A percentile compares a stretch with the other conserved stretches of the same genome.
Evolutionary conservation across 1,284 basidiomycete species (phyloP).

Genomic region (Waitea zeae): DNA sequence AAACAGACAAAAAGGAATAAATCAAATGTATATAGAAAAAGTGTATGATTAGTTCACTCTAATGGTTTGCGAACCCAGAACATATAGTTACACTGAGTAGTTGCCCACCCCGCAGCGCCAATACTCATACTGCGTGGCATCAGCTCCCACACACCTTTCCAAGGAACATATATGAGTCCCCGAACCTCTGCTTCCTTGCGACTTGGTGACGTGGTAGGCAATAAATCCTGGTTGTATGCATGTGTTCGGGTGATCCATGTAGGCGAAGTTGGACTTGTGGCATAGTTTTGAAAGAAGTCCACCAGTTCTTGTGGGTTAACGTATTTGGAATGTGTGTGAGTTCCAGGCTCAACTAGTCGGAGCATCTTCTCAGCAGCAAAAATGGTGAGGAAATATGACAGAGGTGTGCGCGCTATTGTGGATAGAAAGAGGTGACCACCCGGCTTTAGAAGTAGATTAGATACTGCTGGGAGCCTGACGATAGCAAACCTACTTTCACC

Average conservation of each 20-base stretch:
- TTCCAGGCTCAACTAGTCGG: slow-evolving; percentile 73
- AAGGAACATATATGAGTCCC: slow-evolving; percentile 72
- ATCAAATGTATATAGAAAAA: too few relatives aligned
- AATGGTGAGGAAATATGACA: slow-evolving; percentile 84
- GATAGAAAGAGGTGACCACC: slow-evolving; percentile 93
- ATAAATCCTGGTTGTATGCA: slow-evolving; percentile 16
- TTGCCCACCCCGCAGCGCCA: slow-evolving; percentile 33
- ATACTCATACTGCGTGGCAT: slow-evolving; percentile 29
- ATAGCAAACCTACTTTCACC: slow-evolving; percentile 47
- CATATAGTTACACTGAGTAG: slow-evolving; percentile 49
- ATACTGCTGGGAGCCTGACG: background rate
- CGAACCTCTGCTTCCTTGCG: slow-evolving; percentile 64
- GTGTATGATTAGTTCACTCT: too few relatives aligned
- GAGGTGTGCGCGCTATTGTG: slow-evolving; percentile 89
- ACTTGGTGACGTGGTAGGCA: slow-evolving; percentile 16
- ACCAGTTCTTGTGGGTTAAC: slow-evolving; percentile 83
- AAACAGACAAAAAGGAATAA: too few relatives aligned
- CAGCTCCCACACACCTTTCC: slow-evolving; percentile 58
- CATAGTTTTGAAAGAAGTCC: slow-evolving; percentile 59
- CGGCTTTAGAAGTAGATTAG: slow-evolving; percentile 31
- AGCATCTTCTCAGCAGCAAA: slow-evolving; percentile 78
- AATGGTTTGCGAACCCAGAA: slow-evolving; percentile 63
- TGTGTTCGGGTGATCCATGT: slow-evolving; percentile 27
- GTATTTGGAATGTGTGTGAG: slow-evolving; percentile 87
- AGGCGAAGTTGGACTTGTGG: slow-evolving; percentile 18